These are phyloP conservation scores for Aspergillus fischeri DNA, from an alignment of 2,329 filamentous ascomycete genomes.

Conservation along the genomic window DNA sequence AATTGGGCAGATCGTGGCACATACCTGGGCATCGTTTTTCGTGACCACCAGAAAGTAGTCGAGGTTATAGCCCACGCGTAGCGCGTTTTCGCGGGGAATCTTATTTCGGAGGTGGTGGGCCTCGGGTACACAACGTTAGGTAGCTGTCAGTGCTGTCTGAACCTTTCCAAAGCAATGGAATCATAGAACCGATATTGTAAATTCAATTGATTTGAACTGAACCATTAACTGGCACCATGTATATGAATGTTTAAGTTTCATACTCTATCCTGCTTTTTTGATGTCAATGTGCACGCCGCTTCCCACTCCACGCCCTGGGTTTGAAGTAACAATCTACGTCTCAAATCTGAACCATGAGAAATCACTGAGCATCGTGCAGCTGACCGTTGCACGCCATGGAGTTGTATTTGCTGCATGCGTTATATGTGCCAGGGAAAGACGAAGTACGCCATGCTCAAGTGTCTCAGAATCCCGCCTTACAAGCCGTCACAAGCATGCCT, in stretches of 20 bases:
- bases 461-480: conserved; percentile 33
- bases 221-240: neutral
- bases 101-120: conserved; percentile 17
- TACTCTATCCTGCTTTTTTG: neutral
- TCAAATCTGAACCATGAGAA: neutral
- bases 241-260: neutral
- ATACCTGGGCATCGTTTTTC: conserved; percentile 38
- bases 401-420: neutral
- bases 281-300: neutral
- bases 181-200: neutral
- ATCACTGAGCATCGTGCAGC: neutral
- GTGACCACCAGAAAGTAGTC: conserved; percentile 24
- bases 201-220: neutral
- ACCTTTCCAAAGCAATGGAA: neutral
- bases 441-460: neutral
- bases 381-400: neutral
- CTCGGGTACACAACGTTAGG: conserved; percentile 19
- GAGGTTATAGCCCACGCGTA: conserved; percentile 29
- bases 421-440: neutral
- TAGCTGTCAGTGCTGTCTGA: neutral
- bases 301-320: neutral
- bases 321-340: neutral
- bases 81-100: conserved; percentile 33
- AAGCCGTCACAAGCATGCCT: conserved; percentile 33
- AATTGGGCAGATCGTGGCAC: conserved; percentile 3